Base-by-base conservation (phyloP, 495 filamentous ascomycete genomes). In the Penicillium lividum region DNA sequence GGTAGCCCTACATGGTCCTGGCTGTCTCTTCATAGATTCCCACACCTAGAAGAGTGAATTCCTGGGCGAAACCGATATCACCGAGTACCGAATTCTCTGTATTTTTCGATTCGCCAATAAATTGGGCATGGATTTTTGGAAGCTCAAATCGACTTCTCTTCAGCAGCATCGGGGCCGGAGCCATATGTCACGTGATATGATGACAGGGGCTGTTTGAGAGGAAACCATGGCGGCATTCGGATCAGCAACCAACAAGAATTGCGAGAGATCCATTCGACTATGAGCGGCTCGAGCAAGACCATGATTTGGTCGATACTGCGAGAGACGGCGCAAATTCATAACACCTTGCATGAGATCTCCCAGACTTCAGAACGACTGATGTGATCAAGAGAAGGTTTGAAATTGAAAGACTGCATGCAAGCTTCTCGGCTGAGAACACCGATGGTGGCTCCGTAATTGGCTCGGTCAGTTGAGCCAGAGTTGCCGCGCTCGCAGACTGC, bases 111-210 rank as follows among this genome's bases (percentile, higher is more conserved):
- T 30, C 45, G 45, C 27, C 27, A 48, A 48, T 48, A 30, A 48
- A 48, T 31, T 30, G 9, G 45, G 45, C 45, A 48, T 48, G 27
- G 45, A 48, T 48, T 48, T 48, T 48, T 30, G 45, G 45, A 48
- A 48, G 45, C 45, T 30, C 22, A 48, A 48, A 31, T 48, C 45
- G 27, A 48, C 45, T 48, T 31, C 27, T 48, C 45, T 48, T 48
- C 22, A 48, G 45, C 27, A 48, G 10, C 11, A 48, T 11, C 11
- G 10, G 45, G 45, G 45, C 45, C 13, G 27, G 0, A n/a, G 45
- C 22, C 45, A 30, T 3, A 30, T 30, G 10, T 48, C 45, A 48
- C 45, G 45, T 48, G 45, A 30, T 29, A 1, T 7, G 27, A 48
- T 48, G 7, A 7, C 22, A 48, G 27, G 27, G 45, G 45, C 2